Base-by-base conservation (phyloP, 257 asterid species). In the Solanum stenotomum region DNA sequence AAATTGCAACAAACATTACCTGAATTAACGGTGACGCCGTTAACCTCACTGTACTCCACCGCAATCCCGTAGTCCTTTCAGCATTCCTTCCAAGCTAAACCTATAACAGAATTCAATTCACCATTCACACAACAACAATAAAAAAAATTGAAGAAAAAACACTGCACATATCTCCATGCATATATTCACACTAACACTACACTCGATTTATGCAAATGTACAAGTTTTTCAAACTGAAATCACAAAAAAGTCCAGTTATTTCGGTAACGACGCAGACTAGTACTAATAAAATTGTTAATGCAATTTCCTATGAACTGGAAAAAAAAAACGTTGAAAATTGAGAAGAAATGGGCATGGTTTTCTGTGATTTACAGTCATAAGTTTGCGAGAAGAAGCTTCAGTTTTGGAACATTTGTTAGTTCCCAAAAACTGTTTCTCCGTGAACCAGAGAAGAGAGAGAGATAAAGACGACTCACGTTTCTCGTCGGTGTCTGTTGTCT, bases 401-500 rank as follows among this genome's bases (percentile, higher is more conserved):
- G 68, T 81, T 81, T 81, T 49, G 68, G 85, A 79, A 81, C 7
- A 7, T 29, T 79, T 44, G 12, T 75, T 35, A 75, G 83, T 75
- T 75, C 49, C 27, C 83, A 65, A 15, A n/a, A 46, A 49, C 33
- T 78, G 61, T n/a, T 86, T 20, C 77, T 40, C 87, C 86, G 44
- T 72, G 81, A 72, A 72, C 59, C 56, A 77, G 81, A 85, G 86
- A 84, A 31, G 38, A 29, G 61, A 77, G 85, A 79, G 61, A 79
- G 85, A 79, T 27, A 27, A 44, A 74, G 67, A 67, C 67, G n/a
- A 72, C 42, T 25, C 67, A 75, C 91, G 77, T 29, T 63, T 87
- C 86, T 92, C 89, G 85, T 84, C 94, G 93, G 93, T 92, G 91
- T 61, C 27, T 40, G n/a, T 89, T 91, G 92, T 94, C 92, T 88